Percentiles rank a stretch among this genome's conserved stretches.
Conservation (phyloP, 768 basidiomycete species). For the Lactifluus piperatus region DNA sequence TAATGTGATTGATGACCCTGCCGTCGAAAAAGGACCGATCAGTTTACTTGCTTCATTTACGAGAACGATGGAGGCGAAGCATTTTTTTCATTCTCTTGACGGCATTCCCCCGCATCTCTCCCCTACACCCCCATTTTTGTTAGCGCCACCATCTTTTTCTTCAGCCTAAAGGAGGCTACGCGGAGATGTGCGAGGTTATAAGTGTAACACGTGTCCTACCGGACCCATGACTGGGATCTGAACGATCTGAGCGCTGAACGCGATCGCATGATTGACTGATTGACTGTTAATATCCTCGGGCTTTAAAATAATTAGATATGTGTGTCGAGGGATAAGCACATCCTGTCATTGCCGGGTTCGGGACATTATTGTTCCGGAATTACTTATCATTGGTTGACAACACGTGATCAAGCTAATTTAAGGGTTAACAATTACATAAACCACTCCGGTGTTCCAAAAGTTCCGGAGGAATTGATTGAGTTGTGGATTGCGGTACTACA, state of each 20-base stretch:
- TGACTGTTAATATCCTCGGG: constrained; percentile 1
- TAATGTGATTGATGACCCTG: not conserved
- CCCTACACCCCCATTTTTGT: not conserved
- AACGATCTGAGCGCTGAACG: not conserved
- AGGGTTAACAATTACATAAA: not conserved
- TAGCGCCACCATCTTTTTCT: constrained; percentile 8
- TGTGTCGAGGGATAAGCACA: too few relatives aligned
- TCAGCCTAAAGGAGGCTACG: not conserved
- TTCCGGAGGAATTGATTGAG: too few relatives aligned
- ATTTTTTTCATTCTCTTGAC: not conserved
- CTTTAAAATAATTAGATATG: not conserved
- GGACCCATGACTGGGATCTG: not conserved
- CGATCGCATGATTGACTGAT: not conserved
- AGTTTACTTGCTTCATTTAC: not conserved
- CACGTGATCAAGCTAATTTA: not conserved
- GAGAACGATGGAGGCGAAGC: not conserved
- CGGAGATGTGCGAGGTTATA: not conserved
- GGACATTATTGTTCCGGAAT: too few relatives aligned
- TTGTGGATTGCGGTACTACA: too few relatives aligned
- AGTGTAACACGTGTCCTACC: not conserved
- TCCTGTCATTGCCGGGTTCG: too few relatives aligned
- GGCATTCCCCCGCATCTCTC: not conserved
- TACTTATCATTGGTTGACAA: too few relatives aligned
- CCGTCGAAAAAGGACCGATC: constrained; percentile 2
- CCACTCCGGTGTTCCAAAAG: too few relatives aligned